Base-by-base conservation (phyloP, 148 eudicot species). In the Nepenthes mirabilis region DNA sequence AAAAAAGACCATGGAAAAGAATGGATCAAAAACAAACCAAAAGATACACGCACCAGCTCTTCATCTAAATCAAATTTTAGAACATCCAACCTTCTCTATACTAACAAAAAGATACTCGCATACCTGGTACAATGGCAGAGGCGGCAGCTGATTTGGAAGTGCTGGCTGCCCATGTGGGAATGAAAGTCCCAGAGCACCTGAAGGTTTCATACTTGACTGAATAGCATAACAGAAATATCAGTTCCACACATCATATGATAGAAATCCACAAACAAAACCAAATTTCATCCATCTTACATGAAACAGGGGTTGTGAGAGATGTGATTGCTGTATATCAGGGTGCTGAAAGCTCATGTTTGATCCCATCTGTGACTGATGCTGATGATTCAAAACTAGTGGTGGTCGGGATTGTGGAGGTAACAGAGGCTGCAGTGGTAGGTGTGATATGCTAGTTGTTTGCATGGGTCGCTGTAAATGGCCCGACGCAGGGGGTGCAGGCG, bases 91-190 rank as follows among this genome's bases (percentile, higher is more conserved):
- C 53, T 50, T 50, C 23, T 23, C 23, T 23, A 23, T 50, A 14
- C 11, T 11, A 2, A 50, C 1, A 9, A 40, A 48, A 68, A 57
- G 50, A 49, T 5, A 56, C n/a, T 48, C 14, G 33, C 47, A 58
- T 63, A 86, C 96, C 96, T 85, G 91, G 73, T 91, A 91, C 23
- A 74, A 52, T 36, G 91, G 56, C 51, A 80, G 87, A 43, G 82
- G 75, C 36, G 77, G 80, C 33, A 66, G 79, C 74, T 88, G 95
- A 70, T 48, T 82, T 33, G 81, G 74, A 60, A 65, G 77, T 65
- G 82, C 86, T 43, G 76, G 84, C 73, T 83, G 98, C 50, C 85
- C 96, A 62, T 85, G 98, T 49, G 76, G 74, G 72, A 74, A 86
- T 37, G 85, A 69, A 77, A 84, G 87, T 43, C 80, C 80, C 71